These are phyloP conservation scores for Saccharomycopsis olivae DNA, from an alignment of 805 yeast genomes.

Conservation along the genomic window DNA sequence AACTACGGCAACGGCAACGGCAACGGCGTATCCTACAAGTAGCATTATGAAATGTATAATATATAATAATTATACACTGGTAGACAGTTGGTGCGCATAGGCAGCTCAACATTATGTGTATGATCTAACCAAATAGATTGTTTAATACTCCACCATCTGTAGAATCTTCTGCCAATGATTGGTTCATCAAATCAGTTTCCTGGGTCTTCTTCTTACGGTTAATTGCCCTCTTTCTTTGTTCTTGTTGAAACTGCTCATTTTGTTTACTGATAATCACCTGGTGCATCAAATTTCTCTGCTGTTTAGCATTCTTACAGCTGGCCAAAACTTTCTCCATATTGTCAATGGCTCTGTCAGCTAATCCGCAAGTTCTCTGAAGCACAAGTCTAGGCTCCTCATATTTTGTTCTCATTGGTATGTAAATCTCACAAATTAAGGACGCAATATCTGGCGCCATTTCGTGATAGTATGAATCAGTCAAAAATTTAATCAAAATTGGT, in stretches of 20 bases:
- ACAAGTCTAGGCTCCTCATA: conserved; percentile 24
- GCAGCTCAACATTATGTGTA: too few species aligned
- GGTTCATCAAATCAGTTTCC: conserved; percentile 15
- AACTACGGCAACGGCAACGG: too few species aligned
- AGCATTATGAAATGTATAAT: too few species aligned
- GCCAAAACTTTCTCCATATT: conserved; percentile 14
- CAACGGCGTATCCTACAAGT: too few species aligned
- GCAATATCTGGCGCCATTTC: conserved; percentile 91
- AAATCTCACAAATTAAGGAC: conserved; percentile 72
- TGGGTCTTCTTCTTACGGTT: conserved; percentile 9
- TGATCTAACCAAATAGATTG: conserved; percentile 13
- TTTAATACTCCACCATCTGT: conserved; percentile 12
- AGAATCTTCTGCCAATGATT: conserved; percentile 8
- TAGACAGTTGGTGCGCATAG: too few species aligned
- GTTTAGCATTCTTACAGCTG: conserved; percentile 10
- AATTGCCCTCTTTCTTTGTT: conserved; percentile 15
- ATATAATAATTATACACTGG: too few species aligned
- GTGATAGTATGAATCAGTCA: conserved; percentile 64
- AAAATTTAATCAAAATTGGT: conserved; percentile 42
- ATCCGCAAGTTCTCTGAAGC: conserved; percentile 6
- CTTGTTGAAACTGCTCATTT: conserved; percentile 15
- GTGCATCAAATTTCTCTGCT: conserved; percentile 13
- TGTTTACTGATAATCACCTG: conserved; percentile 14
- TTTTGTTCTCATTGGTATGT: conserved; percentile 60
- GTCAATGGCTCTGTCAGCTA: conserved; percentile 11